Percentiles rank a stretch among this genome's conserved stretches.
Conservation (phyloP, 331 rosid genomes). For the Cucumis variabilis region DNA sequence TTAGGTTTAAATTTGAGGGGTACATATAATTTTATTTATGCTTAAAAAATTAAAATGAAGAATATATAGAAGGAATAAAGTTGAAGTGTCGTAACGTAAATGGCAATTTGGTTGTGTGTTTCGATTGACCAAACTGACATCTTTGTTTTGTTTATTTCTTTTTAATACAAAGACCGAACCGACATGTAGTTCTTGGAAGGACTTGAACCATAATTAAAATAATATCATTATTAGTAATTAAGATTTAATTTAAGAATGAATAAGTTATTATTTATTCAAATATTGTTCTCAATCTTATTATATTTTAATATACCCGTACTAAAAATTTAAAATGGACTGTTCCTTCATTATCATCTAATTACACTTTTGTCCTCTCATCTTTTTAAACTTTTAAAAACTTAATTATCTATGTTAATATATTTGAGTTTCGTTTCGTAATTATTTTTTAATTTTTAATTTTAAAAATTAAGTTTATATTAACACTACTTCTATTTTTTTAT, state of each 20-base stretch:
- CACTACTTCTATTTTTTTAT: too few relatives aligned
- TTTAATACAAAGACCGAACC: neutral
- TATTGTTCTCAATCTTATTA: neutral
- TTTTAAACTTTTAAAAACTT: too few relatives aligned
- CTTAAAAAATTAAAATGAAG: neutral
- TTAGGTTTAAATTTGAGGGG: neutral
- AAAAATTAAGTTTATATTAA: too few relatives aligned
- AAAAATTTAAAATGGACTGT: neutral
- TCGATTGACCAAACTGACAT: slow-evolving; percentile 19
- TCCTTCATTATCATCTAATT: neutral
- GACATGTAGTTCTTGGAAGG: neutral
- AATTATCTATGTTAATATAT: too few relatives aligned
- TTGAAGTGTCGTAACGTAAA: slow-evolving; percentile 9
- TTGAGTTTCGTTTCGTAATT: too few relatives aligned
- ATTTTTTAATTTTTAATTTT: too few relatives aligned
- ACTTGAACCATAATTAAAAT: neutral
- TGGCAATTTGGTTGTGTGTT: slow-evolving; percentile 7
- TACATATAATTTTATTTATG: too few relatives aligned
- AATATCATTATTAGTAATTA: neutral
- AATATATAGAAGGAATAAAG: neutral
- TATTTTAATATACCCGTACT: neutral
- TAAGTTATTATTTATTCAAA: too few relatives aligned
- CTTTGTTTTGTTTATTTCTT: neutral
- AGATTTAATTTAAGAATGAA: neutral
- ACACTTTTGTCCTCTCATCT: too few relatives aligned